Evolutionary conservation across 345 rosid species (phyloP), one percentile per base, ranked within the genome.

Genomic region (Tarenaya hassleriana): DNA sequence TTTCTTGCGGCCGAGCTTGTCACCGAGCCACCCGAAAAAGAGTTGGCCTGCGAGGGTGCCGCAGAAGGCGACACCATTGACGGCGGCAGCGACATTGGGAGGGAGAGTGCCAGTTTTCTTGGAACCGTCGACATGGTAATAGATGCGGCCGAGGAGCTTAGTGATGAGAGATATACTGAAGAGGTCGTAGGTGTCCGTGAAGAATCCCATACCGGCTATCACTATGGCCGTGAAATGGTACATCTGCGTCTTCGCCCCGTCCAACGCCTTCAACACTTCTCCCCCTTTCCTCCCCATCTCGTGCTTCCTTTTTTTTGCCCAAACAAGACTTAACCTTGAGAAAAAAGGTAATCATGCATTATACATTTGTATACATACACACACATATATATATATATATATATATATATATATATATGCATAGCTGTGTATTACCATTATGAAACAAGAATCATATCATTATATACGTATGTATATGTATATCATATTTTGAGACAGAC

Each of bases 171-270:
- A 71, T 24, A 75, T 64, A 47, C 73, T 55, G 27, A 75, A 75
- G 7, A 75, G 79, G 39, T 75, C 76, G 10, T 71, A 75, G 2
- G 79, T 71, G 44, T 64, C 76, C 3, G 74, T 71, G 24, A 75
- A 75, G 38, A 75, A 68, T 11, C 76, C 76, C 76, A 75, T 64
- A 44, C 76, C 76, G 1, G 74, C 67, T 11, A 75, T 68, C 14
- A 71, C 56, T 11, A 75, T 61, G 20, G 72, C 72, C 1, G 64
- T 68, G 64, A 75, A 71, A 58, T 75, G 80, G 45, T 75, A 75
- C 64, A 58, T 56, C 56, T 71, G 73, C 4, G 71, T 75, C 64
- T 61, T 75, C 8, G 73, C 79, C 13, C 21, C 62, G 41, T 75
- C 80, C n/a, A 75, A 61, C 29, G 76, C 79, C 20, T 42, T 61